These are phyloP conservation scores for Tephrocybe sp. DNA, from an alignment of 768 basidiomycete genomes.

Conservation along the genomic window DNA sequence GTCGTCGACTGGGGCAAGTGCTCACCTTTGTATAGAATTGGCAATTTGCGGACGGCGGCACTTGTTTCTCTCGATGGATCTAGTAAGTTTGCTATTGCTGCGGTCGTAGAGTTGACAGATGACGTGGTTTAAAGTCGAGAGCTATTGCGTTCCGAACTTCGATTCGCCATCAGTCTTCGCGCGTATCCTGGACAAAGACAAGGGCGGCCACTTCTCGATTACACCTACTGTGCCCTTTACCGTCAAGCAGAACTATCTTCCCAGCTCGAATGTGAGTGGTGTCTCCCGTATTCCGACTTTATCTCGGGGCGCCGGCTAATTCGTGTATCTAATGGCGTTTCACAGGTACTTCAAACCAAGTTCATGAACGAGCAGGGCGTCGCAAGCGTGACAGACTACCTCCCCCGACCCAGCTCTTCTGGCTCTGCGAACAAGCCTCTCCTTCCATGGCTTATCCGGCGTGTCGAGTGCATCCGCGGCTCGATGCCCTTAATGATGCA, in stretches of 20 bases:
- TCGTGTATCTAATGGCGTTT: too few relatives aligned
- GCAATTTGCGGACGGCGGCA: slow-evolving; percentile 82
- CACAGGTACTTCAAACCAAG: slow-evolving; percentile 83
- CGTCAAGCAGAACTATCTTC: slow-evolving; percentile 82
- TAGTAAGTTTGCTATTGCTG: slow-evolving; percentile 39
- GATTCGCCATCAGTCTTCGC: slow-evolving; percentile 94
- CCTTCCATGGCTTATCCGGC: slow-evolving; percentile 82
- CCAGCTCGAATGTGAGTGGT: slow-evolving; percentile 85
- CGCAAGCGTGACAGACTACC: slow-evolving; percentile 80
- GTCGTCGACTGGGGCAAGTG: slow-evolving; percentile 13
- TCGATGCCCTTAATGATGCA: slow-evolving; percentile 78
- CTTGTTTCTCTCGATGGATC: slow-evolving; percentile 84
- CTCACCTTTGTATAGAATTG: slow-evolving; percentile 60
- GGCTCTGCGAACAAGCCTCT: slow-evolving; percentile 52
- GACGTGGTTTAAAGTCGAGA: slow-evolving; percentile 60
- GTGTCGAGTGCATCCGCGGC: slow-evolving; percentile 88
- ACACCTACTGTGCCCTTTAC: slow-evolving; percentile 68
- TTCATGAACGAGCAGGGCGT: slow-evolving; percentile 91
- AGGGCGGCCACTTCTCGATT: slow-evolving; percentile 93
- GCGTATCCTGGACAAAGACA: slow-evolving; percentile 84
- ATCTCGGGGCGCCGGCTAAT: too few relatives aligned
- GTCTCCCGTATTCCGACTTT: too few relatives aligned
- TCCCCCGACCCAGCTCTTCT: slow-evolving; percentile 61
- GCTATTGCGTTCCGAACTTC: slow-evolving; percentile 91
- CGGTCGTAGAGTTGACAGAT: not conserved